phyloP scores from a whole-genome alignment of 305 asterid genomes.

The Petunia hybrid region DNA sequence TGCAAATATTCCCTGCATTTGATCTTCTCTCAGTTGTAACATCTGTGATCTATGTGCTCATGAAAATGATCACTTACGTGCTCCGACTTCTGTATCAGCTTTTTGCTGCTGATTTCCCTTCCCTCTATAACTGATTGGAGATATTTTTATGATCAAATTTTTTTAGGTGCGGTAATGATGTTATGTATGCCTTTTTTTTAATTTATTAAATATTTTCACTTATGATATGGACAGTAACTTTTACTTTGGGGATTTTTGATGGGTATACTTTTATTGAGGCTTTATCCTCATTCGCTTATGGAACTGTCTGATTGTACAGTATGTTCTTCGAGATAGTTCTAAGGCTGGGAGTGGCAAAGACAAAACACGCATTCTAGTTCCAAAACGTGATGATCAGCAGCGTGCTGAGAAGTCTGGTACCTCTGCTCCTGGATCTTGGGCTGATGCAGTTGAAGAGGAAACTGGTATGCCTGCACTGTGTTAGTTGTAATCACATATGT shows the following conservation, averaged over 20 bases:
- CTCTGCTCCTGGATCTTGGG: slow-evolving; percentile 48
- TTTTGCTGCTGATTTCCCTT: slow-evolving; percentile 11
- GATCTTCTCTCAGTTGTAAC: slow-evolving; percentile 16
- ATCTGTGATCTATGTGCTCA: slow-evolving; percentile 25
- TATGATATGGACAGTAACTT: background rate
- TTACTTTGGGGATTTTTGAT: background rate
- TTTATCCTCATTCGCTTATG: slow-evolving; percentile 31
- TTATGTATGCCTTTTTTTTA: background rate
- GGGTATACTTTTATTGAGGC: slow-evolving; percentile 6
- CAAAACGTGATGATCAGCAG: slow-evolving; percentile 56
- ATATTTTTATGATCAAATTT: background rate
- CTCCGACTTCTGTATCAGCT: background rate
- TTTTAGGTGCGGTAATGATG: background rate
- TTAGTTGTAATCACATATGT: slow-evolving; percentile 10
- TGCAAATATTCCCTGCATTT: slow-evolving; percentile 2
- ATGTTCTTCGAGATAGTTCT: slow-evolving; percentile 62
- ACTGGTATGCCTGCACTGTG: slow-evolving; percentile 45
- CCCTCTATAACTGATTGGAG: slow-evolving; percentile 11
- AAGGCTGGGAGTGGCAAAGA: slow-evolving; percentile 57
- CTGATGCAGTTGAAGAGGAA: slow-evolving; percentile 55
- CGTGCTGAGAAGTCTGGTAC: slow-evolving; percentile 48
- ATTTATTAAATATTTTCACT: background rate
- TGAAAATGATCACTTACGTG: background rate
- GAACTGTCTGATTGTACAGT: slow-evolving; percentile 50
- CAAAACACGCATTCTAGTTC: slow-evolving; percentile 49